Evolutionary conservation across 2,329 filamentous ascomycete genomes (phyloP), one percentile per base, ranked within the genome.

Genomic region (Aureobasidium leucospermi): DNA sequence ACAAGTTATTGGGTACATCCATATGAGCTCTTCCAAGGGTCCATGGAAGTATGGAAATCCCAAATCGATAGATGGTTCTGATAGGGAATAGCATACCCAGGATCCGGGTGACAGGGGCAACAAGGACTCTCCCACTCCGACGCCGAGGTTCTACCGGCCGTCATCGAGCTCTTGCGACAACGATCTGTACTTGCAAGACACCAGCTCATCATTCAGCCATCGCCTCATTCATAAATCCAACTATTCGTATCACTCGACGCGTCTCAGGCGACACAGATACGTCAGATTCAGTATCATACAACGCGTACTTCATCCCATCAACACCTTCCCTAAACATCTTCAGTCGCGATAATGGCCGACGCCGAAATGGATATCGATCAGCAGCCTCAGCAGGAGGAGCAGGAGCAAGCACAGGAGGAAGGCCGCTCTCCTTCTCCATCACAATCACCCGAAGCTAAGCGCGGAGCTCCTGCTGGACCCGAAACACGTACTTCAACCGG

Each of bases 401-500:
- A 23, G 13, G 42, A 45, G 8, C 42, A 23, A 28, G 23, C 28
- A 46, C 41, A 36, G 15, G 39, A 46, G 3, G 41, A 46, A n/a
- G 52, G 11, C 13, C 39, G 52, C 75, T 75, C 29, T 1, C 32
- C 55, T 8, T 47, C 55, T 5, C 53, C 41, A 31, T 48, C 55
- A 11, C 45, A 43, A 16, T 51, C 46, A 23, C 38, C 56, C 28
- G 46, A 51, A 36, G 36, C 36, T n/a, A 43, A 34, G 28, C 45
- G 60, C n/a, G 67, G 63, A 63, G 65, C 63, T 61, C 60, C 68
- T 66, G 60, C 71, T 49, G 67, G 71, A 58, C 62, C 71, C 75
- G 84, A 87, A 69, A 87, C 90, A 80, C 84, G 85, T 68, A 92
- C 89, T 6, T 82, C 84, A 67, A 79, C 81, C 39, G 87, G 88